Conservation (phyloP, 2,329 filamentous ascomycete species). For the Talaromyces sp. region DNA sequence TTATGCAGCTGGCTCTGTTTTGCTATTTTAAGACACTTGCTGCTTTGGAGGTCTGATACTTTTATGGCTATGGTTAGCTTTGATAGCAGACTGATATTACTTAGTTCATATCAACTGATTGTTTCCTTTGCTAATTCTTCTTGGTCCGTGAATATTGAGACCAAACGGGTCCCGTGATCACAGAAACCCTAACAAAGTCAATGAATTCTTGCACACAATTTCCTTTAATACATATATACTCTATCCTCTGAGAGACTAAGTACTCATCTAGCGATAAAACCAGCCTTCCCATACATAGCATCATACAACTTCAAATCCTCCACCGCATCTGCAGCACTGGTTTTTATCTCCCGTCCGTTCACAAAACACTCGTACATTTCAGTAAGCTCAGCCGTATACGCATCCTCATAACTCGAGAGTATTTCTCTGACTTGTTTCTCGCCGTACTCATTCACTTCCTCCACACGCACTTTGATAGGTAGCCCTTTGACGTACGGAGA, state of each 20-base stretch:
- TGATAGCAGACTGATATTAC: neutral
- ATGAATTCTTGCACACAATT: too few species aligned
- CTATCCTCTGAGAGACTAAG: neutral
- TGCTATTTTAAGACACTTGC: neutral
- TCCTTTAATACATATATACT: too few species aligned
- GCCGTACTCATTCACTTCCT: constrained; percentile 29
- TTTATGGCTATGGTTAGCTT: neutral
- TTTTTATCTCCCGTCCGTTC: constrained; percentile 30
- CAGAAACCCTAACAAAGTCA: neutral
- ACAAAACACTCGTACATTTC: constrained; percentile 36
- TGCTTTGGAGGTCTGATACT: neutral
- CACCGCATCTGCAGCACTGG: constrained; percentile 34
- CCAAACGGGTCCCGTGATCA: constrained; percentile 4
- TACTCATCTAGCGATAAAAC: constrained; percentile 23
- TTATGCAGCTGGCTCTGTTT: neutral
- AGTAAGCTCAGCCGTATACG: constrained; percentile 35
- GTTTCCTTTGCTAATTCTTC: too few species aligned
- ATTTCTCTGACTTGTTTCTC: constrained; percentile 28
- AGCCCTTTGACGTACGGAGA: constrained; percentile 58
- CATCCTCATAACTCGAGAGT: constrained; percentile 35
- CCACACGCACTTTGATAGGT: constrained; percentile 47
- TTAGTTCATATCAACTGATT: neutral
- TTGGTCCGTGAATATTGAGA: neutral
- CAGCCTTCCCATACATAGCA: constrained; percentile 36
- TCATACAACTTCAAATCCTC: constrained; percentile 36